Conservation (phyloP, 768 basidiomycete genomes). For the Podaxis pistillaris region DNA sequence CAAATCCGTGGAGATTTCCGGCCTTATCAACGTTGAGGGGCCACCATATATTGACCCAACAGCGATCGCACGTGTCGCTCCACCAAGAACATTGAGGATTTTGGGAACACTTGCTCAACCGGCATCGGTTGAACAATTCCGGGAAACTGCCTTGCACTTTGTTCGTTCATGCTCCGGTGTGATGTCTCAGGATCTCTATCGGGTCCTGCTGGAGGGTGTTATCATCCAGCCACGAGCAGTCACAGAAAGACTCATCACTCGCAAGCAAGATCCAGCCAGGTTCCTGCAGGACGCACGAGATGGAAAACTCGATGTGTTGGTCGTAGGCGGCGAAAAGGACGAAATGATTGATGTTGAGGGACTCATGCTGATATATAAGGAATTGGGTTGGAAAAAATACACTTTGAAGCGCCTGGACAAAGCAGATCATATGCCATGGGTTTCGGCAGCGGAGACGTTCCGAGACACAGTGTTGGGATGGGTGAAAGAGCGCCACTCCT, state of each 20-base stretch:
- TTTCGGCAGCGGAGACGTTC: constrained; percentile 23
- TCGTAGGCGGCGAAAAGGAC: constrained; percentile 27
- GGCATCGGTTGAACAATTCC: constrained; percentile 23
- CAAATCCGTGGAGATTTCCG: constrained; percentile 25
- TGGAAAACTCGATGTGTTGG: constrained; percentile 24
- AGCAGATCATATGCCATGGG: constrained; percentile 30
- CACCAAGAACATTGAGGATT: constrained; percentile 18
- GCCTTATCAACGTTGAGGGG: constrained; percentile 25
- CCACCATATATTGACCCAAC: constrained; percentile 26
- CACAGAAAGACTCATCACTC: constrained; percentile 20
- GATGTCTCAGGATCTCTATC: constrained; percentile 17
- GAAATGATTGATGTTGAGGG: constrained; percentile 20
- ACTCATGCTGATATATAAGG: constrained; percentile 20
- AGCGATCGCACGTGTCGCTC: constrained; percentile 19
- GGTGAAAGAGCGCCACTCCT: constrained; percentile 9
- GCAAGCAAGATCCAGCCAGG: constrained; percentile 24
- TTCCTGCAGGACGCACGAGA: constrained; percentile 25
- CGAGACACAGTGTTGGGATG: constrained; percentile 24
- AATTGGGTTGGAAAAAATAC: constrained; percentile 25
- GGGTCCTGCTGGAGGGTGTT: constrained; percentile 24
- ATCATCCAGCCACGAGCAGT: constrained; percentile 25
- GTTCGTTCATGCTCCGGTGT: constrained; percentile 17
- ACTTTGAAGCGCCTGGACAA: constrained; percentile 22
- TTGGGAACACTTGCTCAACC: constrained; percentile 21
- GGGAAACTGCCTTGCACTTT: constrained; percentile 22